Base-by-base conservation (phyloP, 352 stramenopile genomes). In the Phytophthora quininea region DNA sequence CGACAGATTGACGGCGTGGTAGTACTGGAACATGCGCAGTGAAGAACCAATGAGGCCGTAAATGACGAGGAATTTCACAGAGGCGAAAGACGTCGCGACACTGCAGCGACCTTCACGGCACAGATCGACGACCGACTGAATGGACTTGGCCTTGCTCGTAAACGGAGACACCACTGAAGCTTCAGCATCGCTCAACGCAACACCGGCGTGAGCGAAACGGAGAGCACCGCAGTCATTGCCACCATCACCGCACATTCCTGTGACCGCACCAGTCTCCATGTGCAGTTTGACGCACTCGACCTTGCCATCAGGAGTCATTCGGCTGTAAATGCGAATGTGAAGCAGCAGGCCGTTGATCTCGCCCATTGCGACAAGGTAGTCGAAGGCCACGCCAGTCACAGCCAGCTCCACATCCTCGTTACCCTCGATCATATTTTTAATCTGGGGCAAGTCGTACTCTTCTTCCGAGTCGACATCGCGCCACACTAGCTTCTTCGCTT, bases 41-140 rank as follows among this genome's bases (percentile, higher is more conserved):
- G 82, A 75, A 30, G 73, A 86, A 15, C 79, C 69, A 31, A 96
- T 79, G 75, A 96, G 66, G 24, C 91, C 91, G 68, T 97, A 97
- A 63, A 97, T 86, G 48, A 97, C 84, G 49, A 96, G 76, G 59
- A 93, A 96, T 69, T 97, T 97, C 67, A 97, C 85, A 11, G 74
- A 82, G 12, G 74, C 80, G 40, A 97, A 93, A 31, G 90, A 93
- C 15, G 89, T 97, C 2, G 91, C 79, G 27, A 98, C 54, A 51
- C 83, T 85, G 76, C 90, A 96, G 8, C 91, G 85, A 33, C 92
- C 92, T 75, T 98, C 92, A 50, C 76, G 80, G 11, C 91, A 85
- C 31, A 98, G 63, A 64, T 97, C 89, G 5, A 92, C 71, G 29
- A 97, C 91, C 32, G 84, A 90, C 24, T 70, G 71, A 56, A 97